These are phyloP conservation scores for Mangifera indica DNA, from an alignment of 345 rosid genomes.

Conservation along the genomic window DNA sequence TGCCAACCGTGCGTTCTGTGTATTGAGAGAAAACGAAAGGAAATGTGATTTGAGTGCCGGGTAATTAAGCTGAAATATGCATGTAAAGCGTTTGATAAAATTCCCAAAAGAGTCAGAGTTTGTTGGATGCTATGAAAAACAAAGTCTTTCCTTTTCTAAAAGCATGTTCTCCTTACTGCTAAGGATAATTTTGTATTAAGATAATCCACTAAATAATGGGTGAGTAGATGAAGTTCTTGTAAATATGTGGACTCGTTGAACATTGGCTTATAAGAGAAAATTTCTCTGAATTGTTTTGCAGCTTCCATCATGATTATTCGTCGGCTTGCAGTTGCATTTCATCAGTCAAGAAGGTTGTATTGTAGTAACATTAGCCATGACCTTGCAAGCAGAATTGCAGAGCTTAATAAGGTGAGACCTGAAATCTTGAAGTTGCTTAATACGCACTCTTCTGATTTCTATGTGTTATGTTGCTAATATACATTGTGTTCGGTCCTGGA, in stretches of 20 bases:
- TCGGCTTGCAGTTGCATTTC: conserved; percentile 27
- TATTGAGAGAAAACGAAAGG: too few relatives aligned
- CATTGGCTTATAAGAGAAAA: background rate
- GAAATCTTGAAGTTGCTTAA: background rate
- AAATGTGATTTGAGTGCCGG: too few relatives aligned
- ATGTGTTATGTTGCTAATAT: background rate
- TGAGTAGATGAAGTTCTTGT: too few relatives aligned
- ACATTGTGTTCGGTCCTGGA: background rate
- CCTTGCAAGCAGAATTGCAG: conserved; percentile 33
- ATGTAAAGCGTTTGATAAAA: too few relatives aligned
- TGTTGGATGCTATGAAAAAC: too few relatives aligned
- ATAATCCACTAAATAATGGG: too few relatives aligned
- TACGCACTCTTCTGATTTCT: background rate
- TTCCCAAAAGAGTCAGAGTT: too few relatives aligned
- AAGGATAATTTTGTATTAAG: too few relatives aligned
- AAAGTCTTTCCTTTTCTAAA: too few relatives aligned
- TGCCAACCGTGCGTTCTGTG: too few relatives aligned
- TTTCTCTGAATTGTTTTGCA: conserved; percentile 6
- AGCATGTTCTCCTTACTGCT: too few relatives aligned
- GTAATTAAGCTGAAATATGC: too few relatives aligned
- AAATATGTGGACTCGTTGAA: background rate
- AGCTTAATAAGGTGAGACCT: conserved; percentile 52
- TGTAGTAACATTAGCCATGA: conserved; percentile 30
- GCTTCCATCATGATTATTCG: conserved; percentile 44
- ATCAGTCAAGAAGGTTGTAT: conserved; percentile 37